Percentiles rank a stretch among this genome's conserved stretches.
Conservation (phyloP, 2,329 filamentous ascomycete species). For the Microdochium bolleyi region DNA sequence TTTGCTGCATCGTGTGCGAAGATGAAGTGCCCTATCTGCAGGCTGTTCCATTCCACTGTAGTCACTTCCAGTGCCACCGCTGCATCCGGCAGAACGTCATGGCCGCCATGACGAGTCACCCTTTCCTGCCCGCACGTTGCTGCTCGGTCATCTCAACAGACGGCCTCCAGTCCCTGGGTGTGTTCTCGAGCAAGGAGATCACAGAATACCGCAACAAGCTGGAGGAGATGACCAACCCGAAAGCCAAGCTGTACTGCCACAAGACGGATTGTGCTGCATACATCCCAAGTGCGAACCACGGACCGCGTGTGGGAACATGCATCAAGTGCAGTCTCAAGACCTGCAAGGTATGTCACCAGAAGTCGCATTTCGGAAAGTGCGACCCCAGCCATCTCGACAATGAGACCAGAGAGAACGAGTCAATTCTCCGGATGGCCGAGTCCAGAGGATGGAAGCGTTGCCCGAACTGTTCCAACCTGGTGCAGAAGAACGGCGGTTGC, state of each 20-base stretch:
- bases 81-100: not conserved
- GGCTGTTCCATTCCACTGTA: not conserved
- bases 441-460: constrained; percentile 12
- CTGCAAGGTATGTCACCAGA: constrained; percentile 8
- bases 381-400: constrained; percentile 3
- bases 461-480: constrained; percentile 8
- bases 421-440: constrained; percentile 3
- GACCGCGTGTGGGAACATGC: constrained; percentile 6
- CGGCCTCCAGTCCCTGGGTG: not conserved
- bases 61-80: not conserved
- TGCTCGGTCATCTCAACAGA: constrained; percentile 6
- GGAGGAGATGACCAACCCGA: constrained; percentile 8
- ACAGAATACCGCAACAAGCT: constrained; percentile 4
- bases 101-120: not conserved
- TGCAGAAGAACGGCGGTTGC: constrained; percentile 11
- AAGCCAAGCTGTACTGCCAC: constrained; percentile 8
- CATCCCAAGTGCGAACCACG: constrained; percentile 5
- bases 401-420: not conserved
- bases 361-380: constrained; percentile 12
- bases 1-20: not conserved
- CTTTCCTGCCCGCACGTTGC: constrained; percentile 10
- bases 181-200: constrained; percentile 4
- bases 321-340: constrained; percentile 6
- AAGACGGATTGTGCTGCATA: constrained; percentile 5
- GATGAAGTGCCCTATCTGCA: not conserved